These are phyloP conservation scores for Condylostoma magnum DNA, from an alignment of 169 alveolate genomes.

Conservation along the genomic window DNA sequence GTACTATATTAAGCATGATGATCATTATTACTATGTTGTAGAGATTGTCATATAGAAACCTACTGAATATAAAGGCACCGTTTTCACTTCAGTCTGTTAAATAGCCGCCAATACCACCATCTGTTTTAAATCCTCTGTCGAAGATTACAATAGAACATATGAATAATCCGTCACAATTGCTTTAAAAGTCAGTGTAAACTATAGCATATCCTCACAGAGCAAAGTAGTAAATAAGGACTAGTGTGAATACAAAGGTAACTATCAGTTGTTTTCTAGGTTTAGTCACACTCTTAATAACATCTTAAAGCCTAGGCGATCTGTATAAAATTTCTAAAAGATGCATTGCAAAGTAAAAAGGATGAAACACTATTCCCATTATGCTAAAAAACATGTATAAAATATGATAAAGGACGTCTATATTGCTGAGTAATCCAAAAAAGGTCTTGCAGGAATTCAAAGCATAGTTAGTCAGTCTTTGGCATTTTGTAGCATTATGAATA, in stretches of 20 bases:
- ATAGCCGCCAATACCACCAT: slow-evolving; percentile 48
- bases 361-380: not conserved
- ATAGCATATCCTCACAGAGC: slow-evolving; percentile 30
- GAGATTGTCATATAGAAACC: slow-evolving; percentile 63
- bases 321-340: not conserved
- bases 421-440: not conserved
- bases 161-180: slow-evolving; percentile 36
- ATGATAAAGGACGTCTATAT: slow-evolving; percentile 2
- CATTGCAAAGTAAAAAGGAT: not conserved
- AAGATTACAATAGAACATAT: slow-evolving; percentile 30
- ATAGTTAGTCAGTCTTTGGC: not conserved
- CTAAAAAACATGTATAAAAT: not conserved
- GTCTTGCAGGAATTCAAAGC: not conserved
- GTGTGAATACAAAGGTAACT: slow-evolving; percentile 32
- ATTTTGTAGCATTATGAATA: no score
- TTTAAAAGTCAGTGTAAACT: slow-evolving; percentile 20
- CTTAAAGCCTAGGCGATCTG: slow-evolving; percentile 10
- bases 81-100: slow-evolving; percentile 17
- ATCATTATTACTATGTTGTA: slow-evolving; percentile 48
- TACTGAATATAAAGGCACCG: slow-evolving; percentile 34
- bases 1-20: slow-evolving; percentile 53
- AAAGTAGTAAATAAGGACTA: slow-evolving; percentile 39
- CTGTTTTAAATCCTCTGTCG: slow-evolving; percentile 44
- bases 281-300: slow-evolving; percentile 36
- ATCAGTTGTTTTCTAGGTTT: slow-evolving; percentile 36